Conservation (phyloP, 352 stramenopile genomes). For the Phytophthora meadii region DNA sequence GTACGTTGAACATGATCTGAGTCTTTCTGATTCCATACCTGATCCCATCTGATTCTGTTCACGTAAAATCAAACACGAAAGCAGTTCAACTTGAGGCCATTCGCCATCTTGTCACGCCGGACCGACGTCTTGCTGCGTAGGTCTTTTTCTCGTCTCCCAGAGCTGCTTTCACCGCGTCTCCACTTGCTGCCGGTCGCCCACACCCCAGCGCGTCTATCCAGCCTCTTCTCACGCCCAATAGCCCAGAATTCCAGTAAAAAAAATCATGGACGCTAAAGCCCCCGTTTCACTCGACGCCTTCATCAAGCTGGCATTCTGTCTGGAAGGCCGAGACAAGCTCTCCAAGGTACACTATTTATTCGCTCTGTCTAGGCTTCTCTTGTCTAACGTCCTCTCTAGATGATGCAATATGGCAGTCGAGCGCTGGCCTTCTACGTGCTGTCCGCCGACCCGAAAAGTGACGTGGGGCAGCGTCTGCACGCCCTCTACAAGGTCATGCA, state of each 20-base stretch:
- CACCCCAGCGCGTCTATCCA: background rate
- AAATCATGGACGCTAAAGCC: constrained; percentile 48
- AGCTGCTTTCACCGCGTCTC: background rate
- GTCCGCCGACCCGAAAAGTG: constrained; percentile 81
- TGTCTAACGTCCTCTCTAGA: constrained; percentile 41
- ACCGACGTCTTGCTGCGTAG: background rate
- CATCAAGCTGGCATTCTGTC: constrained; percentile 73
- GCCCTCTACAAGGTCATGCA: constrained; percentile 86
- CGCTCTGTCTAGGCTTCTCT: background rate
- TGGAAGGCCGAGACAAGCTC: constrained; percentile 89
- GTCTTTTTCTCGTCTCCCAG: background rate
- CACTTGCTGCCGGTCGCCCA: background rate
- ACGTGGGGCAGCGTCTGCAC: constrained; percentile 73
- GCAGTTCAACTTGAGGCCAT: constrained; percentile 39
- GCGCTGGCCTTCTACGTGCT: constrained; percentile 83
- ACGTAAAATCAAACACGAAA: constrained; percentile 24
- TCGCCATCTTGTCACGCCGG: constrained; percentile 3
- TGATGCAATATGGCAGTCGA: constrained; percentile 87
- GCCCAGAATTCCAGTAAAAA: background rate
- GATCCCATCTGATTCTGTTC: constrained; percentile 18
- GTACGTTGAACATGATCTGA: background rate
- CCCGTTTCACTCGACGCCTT: constrained; percentile 67
- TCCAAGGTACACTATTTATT: constrained; percentile 69
- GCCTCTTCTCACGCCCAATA: background rate
- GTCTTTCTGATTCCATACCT: constrained; percentile 6